These are phyloP conservation scores for Mycena maculata DNA, from an alignment of 768 basidiomycete genomes.

Conservation along the genomic window DNA sequence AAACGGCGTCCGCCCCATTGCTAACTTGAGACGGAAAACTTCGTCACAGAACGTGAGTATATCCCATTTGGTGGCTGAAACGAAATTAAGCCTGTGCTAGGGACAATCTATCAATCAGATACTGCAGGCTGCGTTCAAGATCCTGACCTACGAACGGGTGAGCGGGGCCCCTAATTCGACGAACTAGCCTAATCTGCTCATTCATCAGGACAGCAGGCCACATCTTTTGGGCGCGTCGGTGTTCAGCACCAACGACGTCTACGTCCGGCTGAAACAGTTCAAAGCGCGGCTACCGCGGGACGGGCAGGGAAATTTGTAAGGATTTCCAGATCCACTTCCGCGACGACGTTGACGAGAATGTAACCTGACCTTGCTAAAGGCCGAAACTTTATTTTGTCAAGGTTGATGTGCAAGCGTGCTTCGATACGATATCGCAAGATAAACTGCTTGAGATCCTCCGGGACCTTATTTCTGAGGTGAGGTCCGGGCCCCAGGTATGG, in stretches of 20 bases:
- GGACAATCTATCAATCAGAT: slow-evolving; percentile 85
- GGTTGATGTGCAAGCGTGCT: slow-evolving; percentile 95
- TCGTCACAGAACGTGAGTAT: slow-evolving; percentile 45
- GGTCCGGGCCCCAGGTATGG: neutral
- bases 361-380: slow-evolving; percentile 50
- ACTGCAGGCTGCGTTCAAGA: slow-evolving; percentile 85
- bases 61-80: neutral
- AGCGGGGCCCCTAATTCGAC: slow-evolving; percentile 14
- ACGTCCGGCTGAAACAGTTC: slow-evolving; percentile 76
- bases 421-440: slow-evolving; percentile 94
- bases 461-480: slow-evolving; percentile 78
- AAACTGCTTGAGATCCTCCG: slow-evolving; percentile 84
- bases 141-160: slow-evolving; percentile 91
- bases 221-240: slow-evolving; percentile 83
- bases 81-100: slow-evolving; percentile 2
- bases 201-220: slow-evolving; percentile 67
- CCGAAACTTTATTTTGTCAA: slow-evolving; percentile 96
- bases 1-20: slow-evolving; percentile 93
- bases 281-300: slow-evolving; percentile 62
- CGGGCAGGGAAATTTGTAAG: slow-evolving; percentile 64
- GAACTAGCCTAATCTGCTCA: neutral
- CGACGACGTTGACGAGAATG: slow-evolving; percentile 3
- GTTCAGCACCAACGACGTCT: slow-evolving; percentile 86
- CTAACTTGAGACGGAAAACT: slow-evolving; percentile 78
- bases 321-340: slow-evolving; percentile 1